Conservation (phyloP, 73 alveolate genomes). For the Stentor coeruleus region DNA sequence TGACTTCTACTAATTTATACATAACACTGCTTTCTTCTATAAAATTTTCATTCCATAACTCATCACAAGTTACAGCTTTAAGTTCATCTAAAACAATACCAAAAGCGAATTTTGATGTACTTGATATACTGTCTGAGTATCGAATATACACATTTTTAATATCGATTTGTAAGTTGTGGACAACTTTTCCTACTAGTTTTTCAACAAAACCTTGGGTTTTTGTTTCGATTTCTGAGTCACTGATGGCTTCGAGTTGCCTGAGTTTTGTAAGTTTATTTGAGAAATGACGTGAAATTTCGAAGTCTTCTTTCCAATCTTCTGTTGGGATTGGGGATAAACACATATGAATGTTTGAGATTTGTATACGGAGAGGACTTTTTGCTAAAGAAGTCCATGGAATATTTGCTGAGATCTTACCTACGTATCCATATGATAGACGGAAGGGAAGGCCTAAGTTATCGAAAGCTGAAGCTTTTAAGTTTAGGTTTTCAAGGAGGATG, state of each 20-base stretch:
- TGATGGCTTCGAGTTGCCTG: constrained; percentile 18
- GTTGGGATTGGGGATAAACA: neutral
- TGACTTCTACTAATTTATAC: neutral
- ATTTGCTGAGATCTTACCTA: neutral
- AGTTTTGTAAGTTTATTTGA: neutral
- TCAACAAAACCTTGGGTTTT: constrained; percentile 22
- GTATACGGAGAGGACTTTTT: constrained; percentile 11
- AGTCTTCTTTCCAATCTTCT: constrained; percentile 1
- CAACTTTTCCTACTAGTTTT: constrained; percentile 18
- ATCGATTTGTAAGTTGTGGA: constrained; percentile 16
- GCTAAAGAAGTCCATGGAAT: constrained; percentile 24
- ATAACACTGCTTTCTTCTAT: neutral
- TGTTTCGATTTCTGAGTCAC: neutral
- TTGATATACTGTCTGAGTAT: neutral
- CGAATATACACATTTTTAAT: constrained; percentile 23
- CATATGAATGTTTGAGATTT: neutral
- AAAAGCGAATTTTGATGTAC: neutral
- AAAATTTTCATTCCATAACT: constrained; percentile 6
- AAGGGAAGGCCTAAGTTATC: constrained; percentile 26
- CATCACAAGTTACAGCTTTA: neutral
- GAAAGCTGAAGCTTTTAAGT: neutral
- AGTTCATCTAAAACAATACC: neutral
- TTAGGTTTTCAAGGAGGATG: constrained; percentile 11
- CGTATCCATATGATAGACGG: neutral
- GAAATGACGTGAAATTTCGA: neutral